phyloP scores from a whole-genome alignment of 2,329 filamentous ascomycete species.

The Colletotrichum agaves region DNA sequence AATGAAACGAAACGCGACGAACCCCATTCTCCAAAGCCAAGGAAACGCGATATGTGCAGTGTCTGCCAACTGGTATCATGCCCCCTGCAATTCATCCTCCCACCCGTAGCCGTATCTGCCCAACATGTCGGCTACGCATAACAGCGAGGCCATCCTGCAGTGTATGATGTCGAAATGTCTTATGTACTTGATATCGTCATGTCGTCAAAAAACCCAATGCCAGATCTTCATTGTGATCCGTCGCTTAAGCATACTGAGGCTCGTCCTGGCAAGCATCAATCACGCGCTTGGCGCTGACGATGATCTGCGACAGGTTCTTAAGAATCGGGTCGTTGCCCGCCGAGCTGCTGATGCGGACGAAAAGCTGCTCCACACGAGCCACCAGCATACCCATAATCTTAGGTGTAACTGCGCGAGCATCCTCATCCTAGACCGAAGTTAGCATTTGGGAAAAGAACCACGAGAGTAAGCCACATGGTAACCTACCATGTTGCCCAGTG shows the following conservation, averaged over 20 bases:
- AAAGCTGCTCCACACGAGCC: constrained; percentile 62
- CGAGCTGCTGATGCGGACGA: constrained; percentile 60
- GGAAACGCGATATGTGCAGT: constrained; percentile 35
- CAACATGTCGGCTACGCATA: background rate
- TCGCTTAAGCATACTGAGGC: constrained; percentile 34
- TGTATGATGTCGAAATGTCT: constrained; percentile 37
- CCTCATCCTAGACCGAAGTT: constrained; percentile 57
- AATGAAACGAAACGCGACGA: constrained; percentile 21
- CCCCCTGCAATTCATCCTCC: background rate
- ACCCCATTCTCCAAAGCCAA: constrained; percentile 32
- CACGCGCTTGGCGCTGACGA: constrained; percentile 47
- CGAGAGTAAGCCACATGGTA: background rate
- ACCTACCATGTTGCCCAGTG: constrained; percentile 63
- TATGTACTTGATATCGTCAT: constrained; percentile 39
- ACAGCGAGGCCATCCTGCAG: constrained; percentile 13
- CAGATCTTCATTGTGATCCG: constrained; percentile 4
- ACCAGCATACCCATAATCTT: constrained; percentile 67
- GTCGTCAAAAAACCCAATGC: constrained; percentile 24
- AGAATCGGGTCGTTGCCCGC: constrained; percentile 60
- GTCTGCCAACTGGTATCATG: constrained; percentile 20
- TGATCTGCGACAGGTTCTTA: constrained; percentile 59
- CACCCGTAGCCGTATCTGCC: constrained; percentile 1
- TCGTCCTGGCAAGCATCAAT: constrained; percentile 40
- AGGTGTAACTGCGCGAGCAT: constrained; percentile 65
- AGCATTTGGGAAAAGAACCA: constrained; percentile 36